A percentile compares a stretch with the other conserved stretches of the same genome.
Conservation (phyloP, 163 green algal species). For the Smithsoniella earleae region DNA sequence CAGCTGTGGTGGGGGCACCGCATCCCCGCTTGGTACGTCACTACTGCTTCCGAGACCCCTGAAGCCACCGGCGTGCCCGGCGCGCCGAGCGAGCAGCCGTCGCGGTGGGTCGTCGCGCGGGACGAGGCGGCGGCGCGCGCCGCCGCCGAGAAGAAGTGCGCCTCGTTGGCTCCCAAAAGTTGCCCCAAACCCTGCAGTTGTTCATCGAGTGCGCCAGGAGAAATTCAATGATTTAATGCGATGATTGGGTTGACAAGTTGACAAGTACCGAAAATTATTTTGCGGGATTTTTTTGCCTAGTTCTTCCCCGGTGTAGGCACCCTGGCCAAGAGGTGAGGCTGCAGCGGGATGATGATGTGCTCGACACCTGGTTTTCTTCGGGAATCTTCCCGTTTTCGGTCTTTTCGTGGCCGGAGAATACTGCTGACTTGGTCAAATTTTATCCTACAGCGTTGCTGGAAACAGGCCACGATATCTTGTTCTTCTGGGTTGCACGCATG, state of each 20-base stretch:
- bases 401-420: slow-evolving; percentile 83
- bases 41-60: slow-evolving; percentile 33
- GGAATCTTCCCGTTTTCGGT: slow-evolving; percentile 95
- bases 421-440: slow-evolving; percentile 72
- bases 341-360: slow-evolving; percentile 90
- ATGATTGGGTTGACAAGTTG: too few species aligned
- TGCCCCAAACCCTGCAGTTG: too few species aligned
- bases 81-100: slow-evolving; percentile 54
- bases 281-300: too few species aligned
- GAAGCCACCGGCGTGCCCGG: slow-evolving; percentile 50
- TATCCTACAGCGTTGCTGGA: slow-evolving; percentile 88
- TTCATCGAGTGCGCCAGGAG: too few species aligned
- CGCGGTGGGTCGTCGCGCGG: slow-evolving; percentile 75
- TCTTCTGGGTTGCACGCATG: slow-evolving; percentile 99
- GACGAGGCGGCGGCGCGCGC: slow-evolving; percentile 58
- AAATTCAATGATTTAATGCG: too few species aligned
- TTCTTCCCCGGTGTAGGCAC: slow-evolving; percentile 51
- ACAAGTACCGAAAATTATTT: too few species aligned
- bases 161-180: too few species aligned
- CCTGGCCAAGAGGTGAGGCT: slow-evolving; percentile 56
- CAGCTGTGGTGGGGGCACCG: slow-evolving; percentile 99
- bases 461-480: slow-evolving; percentile 97
- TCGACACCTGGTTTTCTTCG: slow-evolving; percentile 98
- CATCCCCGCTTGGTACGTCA: slow-evolving; percentile 93
- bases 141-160: slow-evolving; percentile 34